Base-by-base conservation (phyloP, 1,139 yeast genomes). In the Scheffersomyces quercinus region DNA sequence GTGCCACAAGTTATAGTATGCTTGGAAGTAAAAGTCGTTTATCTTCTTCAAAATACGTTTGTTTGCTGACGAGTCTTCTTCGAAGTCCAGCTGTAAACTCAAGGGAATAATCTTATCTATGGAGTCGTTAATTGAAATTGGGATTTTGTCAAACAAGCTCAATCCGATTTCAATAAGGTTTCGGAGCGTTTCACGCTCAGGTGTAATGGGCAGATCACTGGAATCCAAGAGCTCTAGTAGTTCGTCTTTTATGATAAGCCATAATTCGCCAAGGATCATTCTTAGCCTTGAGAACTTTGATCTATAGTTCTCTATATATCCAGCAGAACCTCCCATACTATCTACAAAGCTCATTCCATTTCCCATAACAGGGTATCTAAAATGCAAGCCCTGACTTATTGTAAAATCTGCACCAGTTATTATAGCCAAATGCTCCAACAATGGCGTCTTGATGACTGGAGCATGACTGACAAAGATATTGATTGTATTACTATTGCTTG, bases 1-100 rank as follows among this genome's bases (percentile, higher is more conserved):
- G 59, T 86, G 89, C 95, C 95, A 86, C 49, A 83, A 73, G 56
- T 84, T 83, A 53, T 83, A 83, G 60, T 82, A 85, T 2, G 88
- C 82, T 13, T 79, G 70, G 55, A 79, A 79, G 53, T 82, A 79
- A 41, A 77, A 67, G 52, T 82, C 88, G 55, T 81, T 81, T 41
- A 76, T 62, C 43, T 61, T 56, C 42, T 67, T 64, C 32, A 68
- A 51, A 8, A 65, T 53, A 36, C 55, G 56, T 45, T 63, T 66
- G 43, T 53, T 45, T 10, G 43, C 37, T 35, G 53, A 56, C 4
- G 47, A 41, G 12, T 45, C 48, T 16, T 51, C 52, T 5, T 60
- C 55, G 13, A 40, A 49, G 13, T 35, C 40, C 49, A 64, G 44
- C 56, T 52, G 28, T 20, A 74, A 54, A 5, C 72, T 63, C 39